A percentile compares a stretch with the other conserved stretches of the same genome.
These are phyloP conservation scores for Amanita phalloides DNA, from an alignment of 768 basidiomycete species.

Conservation along the genomic window DNA sequence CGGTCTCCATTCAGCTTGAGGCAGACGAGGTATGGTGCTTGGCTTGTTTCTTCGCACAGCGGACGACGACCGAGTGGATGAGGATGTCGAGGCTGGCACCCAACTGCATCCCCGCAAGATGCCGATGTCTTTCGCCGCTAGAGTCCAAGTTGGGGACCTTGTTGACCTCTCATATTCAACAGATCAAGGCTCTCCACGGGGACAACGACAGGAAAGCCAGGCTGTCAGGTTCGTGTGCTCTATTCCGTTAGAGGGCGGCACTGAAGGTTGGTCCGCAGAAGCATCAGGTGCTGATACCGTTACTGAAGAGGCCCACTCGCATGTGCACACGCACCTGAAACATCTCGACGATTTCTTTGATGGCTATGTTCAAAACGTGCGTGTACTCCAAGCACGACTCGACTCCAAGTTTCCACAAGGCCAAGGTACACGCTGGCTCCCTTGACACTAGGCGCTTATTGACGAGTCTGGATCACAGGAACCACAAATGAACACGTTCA, in stretches of 20 bases:
- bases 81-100: neutral
- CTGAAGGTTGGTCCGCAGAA: neutral
- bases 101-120: neutral
- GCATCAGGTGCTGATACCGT: neutral
- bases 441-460: no score
- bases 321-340: conserved; percentile 13
- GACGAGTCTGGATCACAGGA: no score
- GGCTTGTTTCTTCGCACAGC: neutral
- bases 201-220: neutral
- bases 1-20: neutral
- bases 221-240: neutral
- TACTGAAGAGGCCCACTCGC: conserved; percentile 1
- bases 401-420: no score
- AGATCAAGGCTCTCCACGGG: neutral
- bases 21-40: neutral
- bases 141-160: neutral
- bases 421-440: no score
- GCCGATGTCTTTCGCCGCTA: neutral
- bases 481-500: no score
- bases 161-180: neutral
- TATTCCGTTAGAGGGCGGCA: neutral
- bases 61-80: neutral
- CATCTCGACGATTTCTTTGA: conserved; percentile 17
- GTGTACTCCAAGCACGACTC: no score
- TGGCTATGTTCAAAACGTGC: no score